These are phyloP conservation scores for Mortierella sp. DNA, from an alignment of 371 early-diverging fungal species.

Conservation along the genomic window DNA sequence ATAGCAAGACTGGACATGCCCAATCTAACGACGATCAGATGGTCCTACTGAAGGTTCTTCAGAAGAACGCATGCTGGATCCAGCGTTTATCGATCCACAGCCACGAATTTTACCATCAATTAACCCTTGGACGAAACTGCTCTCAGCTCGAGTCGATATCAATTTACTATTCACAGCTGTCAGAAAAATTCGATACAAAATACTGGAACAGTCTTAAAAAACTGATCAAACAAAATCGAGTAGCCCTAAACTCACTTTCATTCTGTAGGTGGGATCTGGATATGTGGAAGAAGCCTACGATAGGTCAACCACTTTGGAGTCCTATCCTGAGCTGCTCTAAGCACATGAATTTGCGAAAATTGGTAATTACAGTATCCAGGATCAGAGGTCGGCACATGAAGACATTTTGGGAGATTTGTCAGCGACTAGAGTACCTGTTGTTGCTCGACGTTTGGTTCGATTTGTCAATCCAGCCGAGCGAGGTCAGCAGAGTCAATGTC, in stretches of 20 bases:
- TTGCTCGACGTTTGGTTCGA: conserved; percentile 1
- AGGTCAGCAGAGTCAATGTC: neutral
- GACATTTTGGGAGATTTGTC: conserved; percentile 7
- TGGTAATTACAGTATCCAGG: neutral
- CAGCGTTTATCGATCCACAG: neutral
- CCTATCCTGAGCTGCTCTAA: conserved; percentile 7
- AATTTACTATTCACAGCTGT: neutral
- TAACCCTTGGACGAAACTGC: neutral
- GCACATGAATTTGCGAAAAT: neutral
- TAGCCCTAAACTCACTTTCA: neutral
- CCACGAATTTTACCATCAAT: neutral
- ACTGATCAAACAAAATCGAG: neutral
- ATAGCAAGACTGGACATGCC: neutral
- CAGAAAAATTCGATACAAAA: neutral
- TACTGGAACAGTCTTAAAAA: neutral
- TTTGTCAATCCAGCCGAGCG: neutral
- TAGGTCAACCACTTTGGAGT: neutral
- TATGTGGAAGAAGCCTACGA: neutral
- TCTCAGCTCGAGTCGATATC: neutral
- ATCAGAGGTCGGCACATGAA: conserved; percentile 8
- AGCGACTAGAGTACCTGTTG: neutral
- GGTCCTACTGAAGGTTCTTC: neutral
- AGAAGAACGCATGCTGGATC: neutral
- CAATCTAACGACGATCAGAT: neutral
- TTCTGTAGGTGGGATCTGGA: neutral